Evolutionary conservation across 2,329 filamentous ascomycete species (phyloP).

Genomic region (Apiospora sp.): DNA sequence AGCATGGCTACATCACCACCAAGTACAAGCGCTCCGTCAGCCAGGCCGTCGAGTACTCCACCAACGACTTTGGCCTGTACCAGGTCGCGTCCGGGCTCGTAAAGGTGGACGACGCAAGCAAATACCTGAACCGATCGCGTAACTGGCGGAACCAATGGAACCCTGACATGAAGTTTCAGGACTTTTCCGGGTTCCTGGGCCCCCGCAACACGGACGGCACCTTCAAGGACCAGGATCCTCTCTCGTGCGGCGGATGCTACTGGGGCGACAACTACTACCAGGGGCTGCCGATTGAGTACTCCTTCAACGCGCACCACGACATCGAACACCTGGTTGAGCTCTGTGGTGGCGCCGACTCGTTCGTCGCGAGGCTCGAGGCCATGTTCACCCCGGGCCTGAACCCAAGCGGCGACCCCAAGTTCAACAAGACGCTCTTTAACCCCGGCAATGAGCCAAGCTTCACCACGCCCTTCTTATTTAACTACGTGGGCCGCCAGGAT

Average conservation of each 20-base stretch:
- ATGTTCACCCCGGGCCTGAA: conserved; percentile 63
- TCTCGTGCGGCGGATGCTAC: conserved; percentile 70
- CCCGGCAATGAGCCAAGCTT: conserved; percentile 74
- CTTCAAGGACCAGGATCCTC: conserved; percentile 63
- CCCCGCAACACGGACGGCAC: conserved; percentile 61
- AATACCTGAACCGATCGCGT: conserved; percentile 68
- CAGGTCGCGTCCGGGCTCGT: conserved; percentile 69
- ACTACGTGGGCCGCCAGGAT: conserved; percentile 70
- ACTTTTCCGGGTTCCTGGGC: conserved; percentile 72
- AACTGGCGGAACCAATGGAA: conserved; percentile 82
- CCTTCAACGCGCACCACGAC: conserved; percentile 75
- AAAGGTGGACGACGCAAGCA: conserved; percentile 57
- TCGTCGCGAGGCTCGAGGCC: conserved; percentile 65
- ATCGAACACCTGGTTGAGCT: conserved; percentile 60
- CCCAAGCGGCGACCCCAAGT: conserved; percentile 48
- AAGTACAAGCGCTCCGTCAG: conserved; percentile 67
- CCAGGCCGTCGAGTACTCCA: conserved; percentile 71
- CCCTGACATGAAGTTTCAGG: conserved; percentile 60
- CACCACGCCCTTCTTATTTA: conserved; percentile 73
- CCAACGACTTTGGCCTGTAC: conserved; percentile 73
- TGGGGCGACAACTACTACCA: conserved; percentile 70
- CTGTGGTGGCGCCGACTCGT: conserved; percentile 62
- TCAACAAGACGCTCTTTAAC: conserved; percentile 68
- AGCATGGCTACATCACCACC: conserved; percentile 71
- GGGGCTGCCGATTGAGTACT: conserved; percentile 70